Percentiles rank a stretch among this genome's conserved stretches.
phyloP scores from a whole-genome alignment of 2,329 filamentous ascomycete genomes.

The Cytospora mali region DNA sequence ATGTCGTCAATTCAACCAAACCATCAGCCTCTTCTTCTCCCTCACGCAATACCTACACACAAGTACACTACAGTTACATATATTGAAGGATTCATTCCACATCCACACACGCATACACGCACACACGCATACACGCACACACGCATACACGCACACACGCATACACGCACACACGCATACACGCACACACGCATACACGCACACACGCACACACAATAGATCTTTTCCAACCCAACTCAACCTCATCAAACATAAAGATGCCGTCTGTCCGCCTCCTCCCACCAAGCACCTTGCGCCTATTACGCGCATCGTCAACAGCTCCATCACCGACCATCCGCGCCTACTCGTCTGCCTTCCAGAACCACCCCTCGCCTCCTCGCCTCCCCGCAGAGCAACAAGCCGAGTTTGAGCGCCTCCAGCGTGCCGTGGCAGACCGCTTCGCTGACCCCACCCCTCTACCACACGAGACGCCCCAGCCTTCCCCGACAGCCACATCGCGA shows the following conservation, averaged over 20 bases:
- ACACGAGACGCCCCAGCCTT: constrained; percentile 30
- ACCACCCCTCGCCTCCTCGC: constrained; percentile 74
- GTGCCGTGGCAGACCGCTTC: constrained; percentile 53
- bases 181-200: too few relatives aligned
- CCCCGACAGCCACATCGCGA: constrained; percentile 32
- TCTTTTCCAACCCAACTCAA: background rate
- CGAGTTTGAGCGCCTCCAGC: constrained; percentile 85
- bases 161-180: too few relatives aligned
- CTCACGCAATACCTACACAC: background rate
- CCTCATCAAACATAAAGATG: constrained; percentile 6
- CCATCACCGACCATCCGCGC: constrained; percentile 30
- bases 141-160: too few relatives aligned
- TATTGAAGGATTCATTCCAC: too few relatives aligned
- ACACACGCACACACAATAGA: background rate
- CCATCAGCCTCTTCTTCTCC: constrained; percentile 3
- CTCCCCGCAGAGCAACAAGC: constrained; percentile 88
- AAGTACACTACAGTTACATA: too few relatives aligned
- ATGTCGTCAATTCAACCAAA: constrained; percentile 24
- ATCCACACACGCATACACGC: too few relatives aligned
- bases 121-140: too few relatives aligned
- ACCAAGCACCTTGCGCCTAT: background rate
- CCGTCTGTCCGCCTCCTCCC: constrained; percentile 18
- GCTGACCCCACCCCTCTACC: constrained; percentile 38
- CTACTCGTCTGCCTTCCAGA: constrained; percentile 47
- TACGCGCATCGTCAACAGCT: constrained; percentile 1